Evolutionary conservation across 345 rosid genomes (phyloP).

Genomic region (Rhodomyrtus tomentosa): DNA sequence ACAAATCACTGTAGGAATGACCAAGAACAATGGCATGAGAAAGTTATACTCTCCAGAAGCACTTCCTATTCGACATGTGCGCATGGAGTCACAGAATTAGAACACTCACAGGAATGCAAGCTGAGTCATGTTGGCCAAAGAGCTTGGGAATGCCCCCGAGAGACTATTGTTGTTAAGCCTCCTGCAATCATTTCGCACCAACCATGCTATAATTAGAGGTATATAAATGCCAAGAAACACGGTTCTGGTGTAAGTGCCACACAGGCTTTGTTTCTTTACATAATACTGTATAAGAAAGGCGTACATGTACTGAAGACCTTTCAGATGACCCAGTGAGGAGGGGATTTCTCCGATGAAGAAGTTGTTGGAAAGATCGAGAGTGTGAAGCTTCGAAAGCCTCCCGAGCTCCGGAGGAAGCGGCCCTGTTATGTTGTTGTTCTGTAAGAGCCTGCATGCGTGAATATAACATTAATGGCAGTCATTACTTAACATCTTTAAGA

Average conservation of each 20-base stretch:
- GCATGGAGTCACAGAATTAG: neutral
- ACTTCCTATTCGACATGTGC: neutral
- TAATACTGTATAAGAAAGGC: constrained; percentile 2
- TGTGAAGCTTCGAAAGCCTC: constrained; percentile 60
- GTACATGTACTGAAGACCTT: constrained; percentile 79
- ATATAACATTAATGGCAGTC: neutral
- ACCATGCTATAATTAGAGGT: neutral
- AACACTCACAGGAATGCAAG: constrained; percentile 76
- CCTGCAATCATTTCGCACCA: constrained; percentile 30
- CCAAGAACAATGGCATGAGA: neutral
- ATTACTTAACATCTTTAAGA: neutral
- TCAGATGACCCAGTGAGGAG: constrained; percentile 44
- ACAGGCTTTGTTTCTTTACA: neutral
- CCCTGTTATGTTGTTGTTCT: constrained; percentile 94
- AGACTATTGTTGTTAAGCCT: constrained; percentile 90
- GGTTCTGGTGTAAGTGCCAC: neutral
- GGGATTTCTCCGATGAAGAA: constrained; percentile 66
- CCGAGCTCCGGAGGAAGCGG: constrained; percentile 65
- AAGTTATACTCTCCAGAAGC: neutral
- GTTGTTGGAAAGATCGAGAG: constrained; percentile 87
- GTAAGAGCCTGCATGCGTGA: constrained; percentile 10
- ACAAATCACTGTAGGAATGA: constrained; percentile 59
- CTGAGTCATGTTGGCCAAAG: constrained; percentile 78
- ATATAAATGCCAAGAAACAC: neutral
- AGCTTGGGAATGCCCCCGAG: constrained; percentile 51